These are phyloP conservation scores for Paecilomyces formosus DNA, from an alignment of 2,329 filamentous ascomycete genomes.

Conservation along the genomic window DNA sequence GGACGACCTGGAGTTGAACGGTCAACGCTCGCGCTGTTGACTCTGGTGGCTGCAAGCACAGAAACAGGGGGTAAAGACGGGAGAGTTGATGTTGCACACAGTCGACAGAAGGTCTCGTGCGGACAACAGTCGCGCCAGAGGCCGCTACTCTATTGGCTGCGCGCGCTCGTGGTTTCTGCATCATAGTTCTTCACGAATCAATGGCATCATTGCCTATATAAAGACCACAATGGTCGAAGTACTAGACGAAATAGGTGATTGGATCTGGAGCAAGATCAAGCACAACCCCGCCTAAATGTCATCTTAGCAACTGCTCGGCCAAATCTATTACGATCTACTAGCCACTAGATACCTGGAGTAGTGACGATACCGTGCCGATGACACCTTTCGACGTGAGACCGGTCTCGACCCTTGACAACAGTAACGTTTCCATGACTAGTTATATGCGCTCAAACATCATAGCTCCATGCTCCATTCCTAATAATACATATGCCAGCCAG, in stretches of 20 bases:
- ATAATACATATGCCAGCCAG: neutral
- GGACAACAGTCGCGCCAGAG: neutral
- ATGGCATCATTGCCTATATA: neutral
- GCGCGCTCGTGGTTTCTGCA: neutral
- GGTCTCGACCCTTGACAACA: neutral
- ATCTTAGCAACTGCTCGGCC: neutral
- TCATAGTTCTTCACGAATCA: neutral
- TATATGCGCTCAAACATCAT: neutral
- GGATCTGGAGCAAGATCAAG: neutral
- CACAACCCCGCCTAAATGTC: neutral
- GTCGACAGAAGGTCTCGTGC: neutral
- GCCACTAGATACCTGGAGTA: neutral
- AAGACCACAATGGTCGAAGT: neutral
- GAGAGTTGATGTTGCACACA: neutral
- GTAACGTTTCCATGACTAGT: neutral
- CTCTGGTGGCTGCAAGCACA: neutral
- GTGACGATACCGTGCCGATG: neutral
- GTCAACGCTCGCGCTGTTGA: neutral
- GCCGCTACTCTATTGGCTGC: neutral
- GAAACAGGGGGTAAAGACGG: neutral
- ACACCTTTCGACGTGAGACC: neutral
- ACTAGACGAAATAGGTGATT: neutral
- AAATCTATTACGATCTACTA: neutral
- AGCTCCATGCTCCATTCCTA: neutral
- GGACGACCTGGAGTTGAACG: neutral